A percentile compares a stretch with the other conserved stretches of the same genome.
phyloP scores from a whole-genome alignment of 768 basidiomycete species.

The Termitomyces titanicus region DNA sequence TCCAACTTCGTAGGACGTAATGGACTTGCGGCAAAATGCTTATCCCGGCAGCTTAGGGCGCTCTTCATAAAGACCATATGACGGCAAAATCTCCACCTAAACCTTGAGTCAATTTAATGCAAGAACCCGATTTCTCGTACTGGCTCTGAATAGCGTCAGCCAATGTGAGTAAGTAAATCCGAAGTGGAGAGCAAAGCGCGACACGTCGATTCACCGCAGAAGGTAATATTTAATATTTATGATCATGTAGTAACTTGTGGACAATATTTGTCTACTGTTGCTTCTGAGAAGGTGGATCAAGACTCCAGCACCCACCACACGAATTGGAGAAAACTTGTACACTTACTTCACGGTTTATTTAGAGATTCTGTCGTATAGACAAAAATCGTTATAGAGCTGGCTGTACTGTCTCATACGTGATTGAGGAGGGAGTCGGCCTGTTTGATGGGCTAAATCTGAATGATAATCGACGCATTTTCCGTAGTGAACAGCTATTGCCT shows the following conservation, averaged over 20 bases:
- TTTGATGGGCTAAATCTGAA: background rate
- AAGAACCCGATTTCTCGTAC: background rate
- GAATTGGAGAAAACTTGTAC: too few relatives aligned
- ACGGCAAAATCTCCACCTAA: background rate
- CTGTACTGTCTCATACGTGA: too few relatives aligned
- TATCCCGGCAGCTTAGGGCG: background rate
- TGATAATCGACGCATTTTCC: background rate
- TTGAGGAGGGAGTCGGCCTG: background rate
- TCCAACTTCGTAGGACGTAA: background rate
- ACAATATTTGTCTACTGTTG: background rate
- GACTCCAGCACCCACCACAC: too few relatives aligned
- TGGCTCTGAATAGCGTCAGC: too few relatives aligned
- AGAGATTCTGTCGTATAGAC: too few relatives aligned
- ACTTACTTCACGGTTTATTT: too few relatives aligned
- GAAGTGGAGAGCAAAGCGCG: too few relatives aligned
- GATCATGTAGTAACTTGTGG: background rate
- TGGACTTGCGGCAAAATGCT: background rate
- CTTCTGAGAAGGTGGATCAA: background rate
- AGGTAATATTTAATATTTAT: background rate
- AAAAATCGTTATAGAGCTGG: too few relatives aligned
- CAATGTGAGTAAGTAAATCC: too few relatives aligned
- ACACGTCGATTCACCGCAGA: background rate
- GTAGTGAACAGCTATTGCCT: background rate
- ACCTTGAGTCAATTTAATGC: background rate
- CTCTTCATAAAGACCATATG: background rate